Base-by-base conservation (phyloP, 495 filamentous ascomycete genomes). In the Stereocaulon alpinum region DNA sequence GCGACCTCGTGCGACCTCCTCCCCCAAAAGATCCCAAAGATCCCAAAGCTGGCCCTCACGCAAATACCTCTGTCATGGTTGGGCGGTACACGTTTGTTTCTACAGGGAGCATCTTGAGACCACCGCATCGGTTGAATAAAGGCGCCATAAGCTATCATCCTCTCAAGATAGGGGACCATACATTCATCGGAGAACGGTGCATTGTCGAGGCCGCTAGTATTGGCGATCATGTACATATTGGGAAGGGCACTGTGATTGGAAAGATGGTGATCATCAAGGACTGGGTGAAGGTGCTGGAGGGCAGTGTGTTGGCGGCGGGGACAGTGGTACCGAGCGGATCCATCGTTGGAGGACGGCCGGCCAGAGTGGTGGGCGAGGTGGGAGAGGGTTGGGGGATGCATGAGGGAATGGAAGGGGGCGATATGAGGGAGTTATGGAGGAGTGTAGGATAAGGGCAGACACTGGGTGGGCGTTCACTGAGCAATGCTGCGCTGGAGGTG, bases 311-410 rank as follows among this genome's bases (percentile, higher is more conserved):
- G 18, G 87, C 93, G 9, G 76, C 83, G 17, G 86, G 87, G 57
- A 96, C 94, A 85, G 89, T 96, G 14, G 87, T 97, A 61, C 89
- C 91, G 34, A 88, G 87, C 67, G 92, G 88, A 72, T 86, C 80
- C 65, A 80, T 96, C 45, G 91, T 98, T 0, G 76, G 73, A 64
- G 74, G 71, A 55, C 73, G 71, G 55, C 61, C 77, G 73, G 75
- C 70, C 58, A 70, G 75, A 66, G 73, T 77, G 72, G 41, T 50
- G 40, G 65, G 51, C 20, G 62, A 64, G 29, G 30, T 51, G 44
- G 56, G 58, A 30, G 50, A 63, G 47, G 51, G 54, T 24, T 59
- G 65, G 57, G 65, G 64, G n/a, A 50, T 55, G 30, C 60, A 60
- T 27, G 64, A 63, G 59, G 47, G 70, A 59, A 41, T 67, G 62